A percentile compares a stretch with the other conserved stretches of the same genome.
Evolutionary conservation across 1,284 basidiomycete species (phyloP).

Genomic region (Cutaneotrichosporon dermatis): DNA sequence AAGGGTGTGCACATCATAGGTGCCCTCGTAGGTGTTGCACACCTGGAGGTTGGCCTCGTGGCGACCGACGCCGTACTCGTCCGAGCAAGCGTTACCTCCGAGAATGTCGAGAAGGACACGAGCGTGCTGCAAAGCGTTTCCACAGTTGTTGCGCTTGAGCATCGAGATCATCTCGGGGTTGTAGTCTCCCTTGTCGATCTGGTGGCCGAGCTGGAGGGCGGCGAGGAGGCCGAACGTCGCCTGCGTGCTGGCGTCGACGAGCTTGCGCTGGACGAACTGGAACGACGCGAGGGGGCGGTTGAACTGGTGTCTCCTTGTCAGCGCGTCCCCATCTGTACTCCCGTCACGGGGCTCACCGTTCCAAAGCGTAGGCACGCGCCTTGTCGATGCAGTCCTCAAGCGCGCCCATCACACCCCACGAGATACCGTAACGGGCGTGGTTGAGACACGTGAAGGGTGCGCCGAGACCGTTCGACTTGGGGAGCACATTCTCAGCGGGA

Average conservation of each 20-base stretch:
- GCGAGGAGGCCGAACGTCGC: conserved; percentile 74
- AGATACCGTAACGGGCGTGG: conserved; percentile 83
- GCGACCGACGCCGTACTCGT: conserved; percentile 83
- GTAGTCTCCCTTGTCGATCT: conserved; percentile 75
- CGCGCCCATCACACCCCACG: conserved; percentile 90
- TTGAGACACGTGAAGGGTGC: conserved; percentile 88
- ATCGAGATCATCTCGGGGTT: conserved; percentile 91
- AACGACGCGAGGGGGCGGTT: conserved; percentile 83
- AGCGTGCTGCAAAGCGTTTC: conserved; percentile 80
- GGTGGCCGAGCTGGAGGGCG: conserved; percentile 71
- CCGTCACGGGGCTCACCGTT: conserved; percentile 46
- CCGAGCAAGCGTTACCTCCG: conserved; percentile 83
- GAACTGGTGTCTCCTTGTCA: conserved; percentile 59
- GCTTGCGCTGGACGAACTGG: conserved; percentile 94
- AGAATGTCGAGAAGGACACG: conserved; percentile 78
- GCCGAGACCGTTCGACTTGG: conserved; percentile 67
- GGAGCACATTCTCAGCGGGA: conserved; percentile 67
- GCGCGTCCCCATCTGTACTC: too few species aligned
- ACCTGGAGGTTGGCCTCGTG: conserved; percentile 89
- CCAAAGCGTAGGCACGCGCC: conserved; percentile 78
- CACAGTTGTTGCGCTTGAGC: conserved; percentile 93
- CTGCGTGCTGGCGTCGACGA: conserved; percentile 87
- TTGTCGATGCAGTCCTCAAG: conserved; percentile 83
- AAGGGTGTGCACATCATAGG: conserved; percentile 50
- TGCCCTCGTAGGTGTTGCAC: conserved; percentile 86